Base-by-base conservation (phyloP, 331 rosid species). In the Ulmus americana region DNA sequence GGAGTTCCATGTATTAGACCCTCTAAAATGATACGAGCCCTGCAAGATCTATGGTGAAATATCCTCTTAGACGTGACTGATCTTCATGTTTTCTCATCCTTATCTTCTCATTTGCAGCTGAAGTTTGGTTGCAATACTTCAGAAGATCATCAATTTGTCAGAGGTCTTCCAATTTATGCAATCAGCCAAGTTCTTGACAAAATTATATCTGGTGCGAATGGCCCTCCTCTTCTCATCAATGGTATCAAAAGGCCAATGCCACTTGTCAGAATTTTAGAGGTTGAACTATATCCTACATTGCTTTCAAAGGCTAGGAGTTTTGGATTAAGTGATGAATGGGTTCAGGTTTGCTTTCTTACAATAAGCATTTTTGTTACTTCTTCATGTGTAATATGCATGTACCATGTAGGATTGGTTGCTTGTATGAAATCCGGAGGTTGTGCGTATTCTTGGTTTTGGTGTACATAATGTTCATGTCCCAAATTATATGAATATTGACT, bases 271-370 rank as follows among this genome's bases (percentile, higher is more conserved):
- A 85, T 92, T 75, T 78, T 92, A 70, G 98, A 92, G 82, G 95
- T 89, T 69, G 98, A 92, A 79, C 85, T 89, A 78, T 89, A 86
- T 82, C 98, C 95, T 54, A 92, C 87, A 57, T 76, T 92, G 82
- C 97, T 92, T 61, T 92, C 98, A 55, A 92, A 92, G 74, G 98
- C 98, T 54, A 80, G 98, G 77, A 89, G 95, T 76, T 92, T 85
- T 74, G 97, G 98, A 61, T 73, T 92, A 62, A 85, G 91, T 67
- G 91, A 92, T 76, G 80, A 66, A 48, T 92, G 98, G 98, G 81
- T 89, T 59, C 95, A 90, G 87, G 97, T 92, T 85, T 12, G 28
- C 18, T 47, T 69, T 76, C 67, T 59, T 75, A 61, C 59, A n/a
- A 35, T 10, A 39, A 45, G 77, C 52, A 63, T 16, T 43, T 15